phyloP scores from a whole-genome alignment of 179 eudicot species.

The Vitellaria paradoxa region DNA sequence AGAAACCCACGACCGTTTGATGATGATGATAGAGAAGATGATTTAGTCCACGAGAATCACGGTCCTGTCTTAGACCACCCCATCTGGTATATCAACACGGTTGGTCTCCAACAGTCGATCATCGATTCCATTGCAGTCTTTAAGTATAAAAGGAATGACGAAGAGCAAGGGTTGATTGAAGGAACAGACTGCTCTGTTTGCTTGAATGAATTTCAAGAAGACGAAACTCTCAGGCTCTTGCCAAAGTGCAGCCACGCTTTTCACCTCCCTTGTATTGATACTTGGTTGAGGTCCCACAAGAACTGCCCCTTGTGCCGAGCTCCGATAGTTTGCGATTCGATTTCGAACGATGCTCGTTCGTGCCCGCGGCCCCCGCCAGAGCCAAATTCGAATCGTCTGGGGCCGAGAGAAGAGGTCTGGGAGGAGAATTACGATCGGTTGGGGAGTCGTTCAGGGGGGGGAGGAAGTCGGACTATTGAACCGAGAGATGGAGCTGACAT shows the following conservation, averaged over 20 bases:
- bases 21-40: background rate
- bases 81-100: slow-evolving; percentile 48
- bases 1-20: background rate
- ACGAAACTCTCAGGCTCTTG: slow-evolving; percentile 56
- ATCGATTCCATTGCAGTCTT: slow-evolving; percentile 52
- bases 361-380: background rate
- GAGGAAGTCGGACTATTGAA: slow-evolving; percentile 18
- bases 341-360: background rate
- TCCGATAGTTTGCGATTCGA: slow-evolving; percentile 28
- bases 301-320: slow-evolving; percentile 82
- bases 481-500: slow-evolving; percentile 21
- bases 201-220: slow-evolving; percentile 60
- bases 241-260: slow-evolving; percentile 75
- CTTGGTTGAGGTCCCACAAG: slow-evolving; percentile 65
- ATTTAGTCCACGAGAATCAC: slow-evolving; percentile 17
- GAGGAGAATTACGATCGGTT: slow-evolving; percentile 13
- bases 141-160: slow-evolving; percentile 38
- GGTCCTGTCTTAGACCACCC: slow-evolving; percentile 38
- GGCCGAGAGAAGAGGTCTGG: background rate
- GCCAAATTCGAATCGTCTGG: slow-evolving; percentile 6
- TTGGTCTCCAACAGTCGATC: slow-evolving; percentile 44
- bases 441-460: slow-evolving; percentile 17
- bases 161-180: slow-evolving; percentile 26
- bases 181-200: slow-evolving; percentile 67
- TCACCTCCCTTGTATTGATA: slow-evolving; percentile 67